Evolutionary conservation across 2,329 filamentous ascomycete genomes (phyloP), one percentile per base, ranked within the genome.

Genomic region (Ophiostoma ulmi): DNA sequence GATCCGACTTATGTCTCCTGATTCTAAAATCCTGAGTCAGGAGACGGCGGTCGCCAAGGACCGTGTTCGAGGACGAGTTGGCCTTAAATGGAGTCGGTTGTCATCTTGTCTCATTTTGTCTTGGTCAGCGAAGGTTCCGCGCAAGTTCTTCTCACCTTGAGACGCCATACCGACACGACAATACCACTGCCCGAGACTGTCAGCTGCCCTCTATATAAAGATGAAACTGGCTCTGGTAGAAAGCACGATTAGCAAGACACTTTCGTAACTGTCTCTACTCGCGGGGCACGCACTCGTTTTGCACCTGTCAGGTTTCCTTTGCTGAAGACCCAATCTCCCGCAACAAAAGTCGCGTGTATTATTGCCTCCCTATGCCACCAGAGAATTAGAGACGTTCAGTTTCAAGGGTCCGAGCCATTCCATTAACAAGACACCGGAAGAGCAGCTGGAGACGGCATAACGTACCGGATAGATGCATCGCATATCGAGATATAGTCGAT

Each of bases 31-130:
- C 6, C 52, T 58, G 22, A 58, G 26, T 26, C 52, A 58, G 52
- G 52, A 63, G 58, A 35, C 58, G 26, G 58, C 26, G n/a, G 58
- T 63, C 58, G 69, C 69, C 69, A 70, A 68, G 65, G 6, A 61
- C 55, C 55, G 55, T 35, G 55, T 61, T 61, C 55, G 41, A 44
- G 44, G 44, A 20, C 44, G 17, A 7, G 4, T 48, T 48, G 8
- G 8, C 58, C 58, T 36, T 20, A 5, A 63, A 63, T 63, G 36
- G 58, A 35, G 7, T 63, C 58, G 58, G 58, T 10, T 26, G 22
- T 58, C 26, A 13, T 20, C 17, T 48, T 48, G 44, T 48, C 44
- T 48, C 17, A 5, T 48, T 8, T 48, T 63, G 58, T 63, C 58
- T 63, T 36, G 11, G 26, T 63, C 58, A n/a, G 58, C 26, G n/a